Evolutionary conservation across 306 rosid species (phyloP), one percentile per base, ranked within the genome.

Genomic region (Ormosia semicastrata): DNA sequence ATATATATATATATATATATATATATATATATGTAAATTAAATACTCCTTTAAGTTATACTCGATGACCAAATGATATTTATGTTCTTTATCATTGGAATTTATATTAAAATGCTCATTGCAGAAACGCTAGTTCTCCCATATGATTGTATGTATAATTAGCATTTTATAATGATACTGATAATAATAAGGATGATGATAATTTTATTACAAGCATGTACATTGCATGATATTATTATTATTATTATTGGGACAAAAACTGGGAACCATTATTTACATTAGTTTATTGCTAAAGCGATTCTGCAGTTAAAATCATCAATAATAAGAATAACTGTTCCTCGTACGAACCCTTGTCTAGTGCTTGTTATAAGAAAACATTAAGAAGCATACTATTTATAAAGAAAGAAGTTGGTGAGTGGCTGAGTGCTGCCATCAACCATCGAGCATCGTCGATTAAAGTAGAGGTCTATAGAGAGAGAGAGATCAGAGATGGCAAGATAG

Each of bases 261-360:
- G 70, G 82, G 73, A 33, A 56, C 53, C 37, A 56, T 53, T 29
- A 30, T 81, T 41, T 72, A 47, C 64, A 34, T 7, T 81, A 64
- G 80, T 80, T 64, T 50, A 69, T 71, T 32, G 77, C 8, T 39
- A 64, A 54, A 78, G 52, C 63, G 79, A 82, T 82, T 78, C 49
- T 78, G 70, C 32, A 54, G 65, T 71, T 59, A 67, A 56, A 60
- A 49, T 39, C 7, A n/a, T 52, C 56, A 62, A 77, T 59, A 66
- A 24, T 43, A 53, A 54, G 73, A 57, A 69, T 66, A 32, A 46
- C 44, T 54, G 82, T 75, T 79, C 83, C 87, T 86, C 81, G 89
- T 83, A 75, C 89, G 85, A 78, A 64, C 67, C 36, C 58, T 34
- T 52, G 79, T 86, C 66, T 65, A 49, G 77, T 64, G 85, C 63